Base-by-base conservation (phyloP, 768 basidiomycete species). In the Suillus luteus region DNA sequence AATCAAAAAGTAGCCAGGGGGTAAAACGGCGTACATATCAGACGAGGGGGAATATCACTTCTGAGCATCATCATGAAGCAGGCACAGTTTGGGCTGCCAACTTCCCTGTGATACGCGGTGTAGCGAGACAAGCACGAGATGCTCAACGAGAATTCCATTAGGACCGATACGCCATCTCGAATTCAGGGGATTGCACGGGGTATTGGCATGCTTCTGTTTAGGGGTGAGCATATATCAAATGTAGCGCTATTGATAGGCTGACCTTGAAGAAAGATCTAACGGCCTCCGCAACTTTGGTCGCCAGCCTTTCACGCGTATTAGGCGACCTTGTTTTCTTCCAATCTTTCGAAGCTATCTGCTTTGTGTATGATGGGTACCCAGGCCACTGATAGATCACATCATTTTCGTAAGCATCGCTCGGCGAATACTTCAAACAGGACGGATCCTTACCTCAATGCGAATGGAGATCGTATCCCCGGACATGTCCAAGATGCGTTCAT, bases 91-190 rank as follows among this genome's bases (percentile, higher is more conserved):
- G 27, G 90, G 89, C 67, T 92, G 91, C 91, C 91, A 92, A 66
- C 86, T 88, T 24, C 91, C 91, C 78, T 83, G 84, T 5, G 90
- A 91, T 62, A 92, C 90, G 64, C 90, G 90, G 74, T 89, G 88
- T 55, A 92, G 81, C 67, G 87, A 86, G 69, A 93, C 86, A 44
- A 93, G 85, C 63, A 87, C 79, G 59, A 76, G 51, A 41, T 73
- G 66, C 8, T 68, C 61, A 14, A 75, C 62, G 52, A 64, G 67
- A 38, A 76, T 69, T 5, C 67, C 76, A n/a, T 60, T 57, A 1
- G 60, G 61, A 35, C 75, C 73, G 22, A 75, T 38, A 27, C 68
- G 68, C 75, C 75, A 75, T 37, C 12, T 11, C 1, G 60, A 61
- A 44, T 54, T 51, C 14, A 65, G 66, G 12, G 63, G 14, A 8